phyloP scores from a whole-genome alignment of 805 yeast genomes.

The Cyberlindnera sargentensis region DNA sequence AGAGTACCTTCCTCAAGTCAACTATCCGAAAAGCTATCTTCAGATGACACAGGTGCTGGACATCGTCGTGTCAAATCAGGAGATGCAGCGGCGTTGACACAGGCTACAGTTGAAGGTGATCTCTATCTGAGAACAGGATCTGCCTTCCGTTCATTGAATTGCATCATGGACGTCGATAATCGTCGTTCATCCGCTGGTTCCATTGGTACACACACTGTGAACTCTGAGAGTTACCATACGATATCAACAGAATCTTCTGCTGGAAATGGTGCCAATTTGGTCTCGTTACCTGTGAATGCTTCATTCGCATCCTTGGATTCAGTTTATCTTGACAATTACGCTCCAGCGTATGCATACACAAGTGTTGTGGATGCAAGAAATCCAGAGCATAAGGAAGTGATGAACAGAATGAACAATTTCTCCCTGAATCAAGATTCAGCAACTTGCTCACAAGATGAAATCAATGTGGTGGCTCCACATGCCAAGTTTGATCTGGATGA shows the following conservation, averaged over 20 bases:
- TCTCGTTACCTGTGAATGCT: conserved; percentile 60
- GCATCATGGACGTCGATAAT: conserved; percentile 20
- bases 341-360: conserved; percentile 13
- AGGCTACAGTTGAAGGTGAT: conserved; percentile 27
- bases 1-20: not conserved
- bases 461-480: conserved; percentile 18
- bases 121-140: conserved; percentile 21
- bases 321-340: conserved; percentile 50
- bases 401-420: conserved; percentile 15
- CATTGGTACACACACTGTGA: not conserved
- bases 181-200: conserved; percentile 16
- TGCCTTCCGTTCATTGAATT: conserved; percentile 20
- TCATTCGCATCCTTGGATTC: conserved; percentile 77
- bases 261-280: conserved; percentile 44
- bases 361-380: conserved; percentile 13
- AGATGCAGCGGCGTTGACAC: conserved; percentile 17
- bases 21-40: not conserved
- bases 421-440: conserved; percentile 11
- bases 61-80: conserved; percentile 21
- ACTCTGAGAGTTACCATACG: not conserved
- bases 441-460: conserved; percentile 4
- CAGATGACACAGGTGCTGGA: not conserved
- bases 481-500: conserved; percentile 6
- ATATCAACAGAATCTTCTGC: conserved; percentile 26
- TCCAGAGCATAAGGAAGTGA: conserved; percentile 4